phyloP scores from a whole-genome alignment of 1,284 basidiomycete species.

The Cutaneotrichosporon spelunceum region DNA sequence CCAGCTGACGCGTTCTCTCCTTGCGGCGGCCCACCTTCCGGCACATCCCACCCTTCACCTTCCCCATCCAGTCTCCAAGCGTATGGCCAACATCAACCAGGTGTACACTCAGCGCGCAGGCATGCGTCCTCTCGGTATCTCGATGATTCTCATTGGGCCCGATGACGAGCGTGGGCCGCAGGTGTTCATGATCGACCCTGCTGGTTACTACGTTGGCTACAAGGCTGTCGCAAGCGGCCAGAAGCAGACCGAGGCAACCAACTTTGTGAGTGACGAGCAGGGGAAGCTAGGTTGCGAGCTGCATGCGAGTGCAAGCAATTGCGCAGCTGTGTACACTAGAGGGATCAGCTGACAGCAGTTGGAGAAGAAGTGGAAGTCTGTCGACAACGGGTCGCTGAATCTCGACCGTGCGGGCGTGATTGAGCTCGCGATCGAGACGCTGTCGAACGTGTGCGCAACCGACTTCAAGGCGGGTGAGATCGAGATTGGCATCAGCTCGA shows the following conservation, averaged over 20 bases:
- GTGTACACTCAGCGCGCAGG: conserved; percentile 97
- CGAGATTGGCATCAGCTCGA: conserved; percentile 55
- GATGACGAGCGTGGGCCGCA: conserved; percentile 88
- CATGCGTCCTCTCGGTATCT: conserved; percentile 95
- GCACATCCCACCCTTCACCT: neutral
- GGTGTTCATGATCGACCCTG: conserved; percentile 96
- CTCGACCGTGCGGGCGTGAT: conserved; percentile 80
- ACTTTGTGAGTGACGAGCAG: conserved; percentile 58
- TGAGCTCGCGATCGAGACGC: conserved; percentile 92
- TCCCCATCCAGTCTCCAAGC: conserved; percentile 63
- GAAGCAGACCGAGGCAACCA: conserved; percentile 98
- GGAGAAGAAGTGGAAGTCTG: conserved; percentile 98
- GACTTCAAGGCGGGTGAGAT: conserved; percentile 75
- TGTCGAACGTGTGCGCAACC: conserved; percentile 87
- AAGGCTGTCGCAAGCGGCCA: conserved; percentile 94
- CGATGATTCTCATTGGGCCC: conserved; percentile 93
- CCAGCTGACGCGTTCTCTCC: neutral
- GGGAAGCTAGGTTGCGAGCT: neutral
- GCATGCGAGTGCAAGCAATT: neutral
- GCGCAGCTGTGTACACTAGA: too few species aligned
- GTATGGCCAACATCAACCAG: conserved; percentile 98
- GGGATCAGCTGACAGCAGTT: conserved; percentile 55
- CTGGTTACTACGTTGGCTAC: conserved; percentile 97
- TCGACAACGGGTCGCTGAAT: conserved; percentile 62
- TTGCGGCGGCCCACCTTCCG: neutral